Percentiles rank a stretch among this genome's conserved stretches.
phyloP scores from a whole-genome alignment of 352 stramenopile species.

The Pythium vanterpoolii region DNA sequence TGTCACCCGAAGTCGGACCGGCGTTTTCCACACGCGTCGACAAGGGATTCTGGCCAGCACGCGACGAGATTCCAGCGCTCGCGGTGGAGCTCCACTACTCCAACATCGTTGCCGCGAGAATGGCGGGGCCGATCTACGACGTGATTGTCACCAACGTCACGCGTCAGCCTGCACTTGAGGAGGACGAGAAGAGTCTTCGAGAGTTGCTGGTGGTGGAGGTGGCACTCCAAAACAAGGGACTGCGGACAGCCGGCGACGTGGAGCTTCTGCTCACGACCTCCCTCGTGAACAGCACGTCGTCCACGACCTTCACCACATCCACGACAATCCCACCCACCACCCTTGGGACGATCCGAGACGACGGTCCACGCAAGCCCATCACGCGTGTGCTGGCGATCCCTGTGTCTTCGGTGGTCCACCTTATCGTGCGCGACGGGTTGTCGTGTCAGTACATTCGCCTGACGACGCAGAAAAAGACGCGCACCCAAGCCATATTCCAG shows the following conservation, averaged over 20 bases:
- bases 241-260: conserved; percentile 15
- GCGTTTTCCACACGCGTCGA: conserved; percentile 36
- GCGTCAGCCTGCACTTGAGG: neutral
- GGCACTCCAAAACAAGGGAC: conserved; percentile 14
- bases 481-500: conserved; percentile 3
- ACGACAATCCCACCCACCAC: neutral
- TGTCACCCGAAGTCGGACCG: conserved; percentile 82
- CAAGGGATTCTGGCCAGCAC: conserved; percentile 66
- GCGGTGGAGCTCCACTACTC: conserved; percentile 72
- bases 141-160: conserved; percentile 32
- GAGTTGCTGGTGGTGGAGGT: conserved; percentile 13
- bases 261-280: conserved; percentile 18
- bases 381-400: conserved; percentile 16
- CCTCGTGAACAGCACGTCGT: neutral
- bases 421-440: conserved; percentile 22
- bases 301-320: neutral
- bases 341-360: conserved; percentile 8
- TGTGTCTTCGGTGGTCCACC: conserved; percentile 13
- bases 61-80: conserved; percentile 48
- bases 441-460: conserved; percentile 26
- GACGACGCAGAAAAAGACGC: neutral
- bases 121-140: conserved; percentile 55
- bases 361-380: neutral
- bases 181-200: neutral
- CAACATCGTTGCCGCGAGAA: conserved; percentile 51